Conservation (phyloP, 163 green algal genomes). For the Prototheca cutis region DNA sequence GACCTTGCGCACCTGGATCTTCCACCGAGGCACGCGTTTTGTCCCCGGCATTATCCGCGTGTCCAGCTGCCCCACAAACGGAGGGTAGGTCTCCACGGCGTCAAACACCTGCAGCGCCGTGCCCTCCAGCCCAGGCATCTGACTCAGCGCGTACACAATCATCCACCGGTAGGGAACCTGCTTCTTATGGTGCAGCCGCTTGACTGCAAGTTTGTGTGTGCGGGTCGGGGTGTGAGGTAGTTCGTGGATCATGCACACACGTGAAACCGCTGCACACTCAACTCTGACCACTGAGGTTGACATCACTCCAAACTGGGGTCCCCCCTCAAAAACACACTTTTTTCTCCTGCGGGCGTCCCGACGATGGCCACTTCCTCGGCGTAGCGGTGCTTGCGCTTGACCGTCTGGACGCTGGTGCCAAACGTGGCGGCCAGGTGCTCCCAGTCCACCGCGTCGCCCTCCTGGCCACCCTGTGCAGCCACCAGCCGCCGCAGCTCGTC, state of each 20-base stretch:
- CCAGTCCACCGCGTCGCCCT: conserved; percentile 5
- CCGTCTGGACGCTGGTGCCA: conserved; percentile 11
- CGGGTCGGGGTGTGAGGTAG: too few species aligned
- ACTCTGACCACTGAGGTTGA: too few species aligned
- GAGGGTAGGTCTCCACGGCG: conserved; percentile 13
- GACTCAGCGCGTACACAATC: conserved; percentile 22
- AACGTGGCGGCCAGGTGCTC: conserved; percentile 7
- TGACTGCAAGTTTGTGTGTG: too few species aligned
- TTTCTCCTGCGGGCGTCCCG: too few species aligned
- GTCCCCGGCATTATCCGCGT: conserved; percentile 31
- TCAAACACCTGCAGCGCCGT: conserved; percentile 12
- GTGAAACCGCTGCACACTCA: too few species aligned
- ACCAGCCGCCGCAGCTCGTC: conserved; percentile 12
- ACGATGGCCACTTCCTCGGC: too few species aligned
- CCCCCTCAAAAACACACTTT: too few species aligned
- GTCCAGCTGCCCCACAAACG: conserved; percentile 21
- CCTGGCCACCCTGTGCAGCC: background rate
- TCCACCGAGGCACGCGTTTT: conserved; percentile 34
- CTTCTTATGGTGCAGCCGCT: conserved; percentile 27
- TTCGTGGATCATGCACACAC: too few species aligned
- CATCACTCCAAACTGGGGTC: too few species aligned
- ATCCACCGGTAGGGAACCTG: conserved; percentile 33
- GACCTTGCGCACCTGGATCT: conserved; percentile 38
- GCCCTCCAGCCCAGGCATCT: conserved; percentile 17
- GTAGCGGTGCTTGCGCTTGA: conserved; percentile 26